Percentiles rank a stretch among this genome's conserved stretches.
Evolutionary conservation across 2,329 filamentous ascomycete genomes (phyloP).

Genomic region (Rhynchosporium secalis): DNA sequence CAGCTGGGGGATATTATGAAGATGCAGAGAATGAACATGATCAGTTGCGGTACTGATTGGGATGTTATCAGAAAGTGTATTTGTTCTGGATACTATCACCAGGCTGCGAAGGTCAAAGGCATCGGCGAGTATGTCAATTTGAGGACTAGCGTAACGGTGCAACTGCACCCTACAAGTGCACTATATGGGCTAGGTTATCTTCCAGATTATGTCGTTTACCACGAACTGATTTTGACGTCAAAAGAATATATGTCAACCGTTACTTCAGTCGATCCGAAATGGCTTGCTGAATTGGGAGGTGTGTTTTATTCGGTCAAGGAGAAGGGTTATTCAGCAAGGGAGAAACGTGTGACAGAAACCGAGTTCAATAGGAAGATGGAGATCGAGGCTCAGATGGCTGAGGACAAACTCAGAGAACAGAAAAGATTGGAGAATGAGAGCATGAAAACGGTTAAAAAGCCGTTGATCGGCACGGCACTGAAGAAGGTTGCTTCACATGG

Average conservation of each 20-base stretch:
- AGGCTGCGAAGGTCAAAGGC: slow-evolving; percentile 93
- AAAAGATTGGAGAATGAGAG: slow-evolving; percentile 53
- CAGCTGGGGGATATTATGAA: slow-evolving; percentile 94
- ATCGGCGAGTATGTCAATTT: slow-evolving; percentile 98
- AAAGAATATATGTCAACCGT: slow-evolving; percentile 99
- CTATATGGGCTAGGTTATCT: slow-evolving; percentile 91
- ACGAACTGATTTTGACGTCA: slow-evolving; percentile 93
- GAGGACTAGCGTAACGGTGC: slow-evolving; percentile 88
- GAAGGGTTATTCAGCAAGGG: slow-evolving; percentile 87
- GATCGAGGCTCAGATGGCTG: slow-evolving; percentile 88
- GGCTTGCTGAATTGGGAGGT: slow-evolving; percentile 93
- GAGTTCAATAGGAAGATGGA: slow-evolving; percentile 94
- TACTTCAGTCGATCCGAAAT: slow-evolving; percentile 92
- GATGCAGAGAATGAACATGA: slow-evolving; percentile 84
- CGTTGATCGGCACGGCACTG: slow-evolving; percentile 40
- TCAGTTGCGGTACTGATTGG: slow-evolving; percentile 94
- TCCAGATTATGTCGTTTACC: slow-evolving; percentile 96
- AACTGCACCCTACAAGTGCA: slow-evolving; percentile 90
- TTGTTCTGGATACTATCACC: slow-evolving; percentile 96
- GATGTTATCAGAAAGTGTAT: slow-evolving; percentile 95
- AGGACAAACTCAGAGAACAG: slow-evolving; percentile 72
- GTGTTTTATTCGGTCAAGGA: slow-evolving; percentile 98
- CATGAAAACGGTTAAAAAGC: slow-evolving; percentile 49
- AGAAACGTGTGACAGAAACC: slow-evolving; percentile 83
- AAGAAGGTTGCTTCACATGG: slow-evolving; percentile 64